phyloP scores from a whole-genome alignment of 2,329 filamentous ascomycete species.

The Fusarium udum region DNA sequence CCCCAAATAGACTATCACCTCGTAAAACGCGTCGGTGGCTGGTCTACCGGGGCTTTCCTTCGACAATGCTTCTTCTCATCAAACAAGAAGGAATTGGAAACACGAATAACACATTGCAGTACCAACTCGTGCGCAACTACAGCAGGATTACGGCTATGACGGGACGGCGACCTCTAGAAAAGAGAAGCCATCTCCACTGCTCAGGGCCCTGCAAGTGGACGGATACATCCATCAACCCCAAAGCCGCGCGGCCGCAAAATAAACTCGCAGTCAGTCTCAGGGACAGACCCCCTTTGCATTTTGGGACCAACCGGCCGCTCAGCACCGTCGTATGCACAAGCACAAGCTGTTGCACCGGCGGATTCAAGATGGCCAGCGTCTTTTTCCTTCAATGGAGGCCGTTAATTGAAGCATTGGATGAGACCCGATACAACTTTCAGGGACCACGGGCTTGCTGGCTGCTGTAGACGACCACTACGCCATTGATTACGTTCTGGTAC shows the following conservation, averaged over 20 bases:
- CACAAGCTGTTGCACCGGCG: conserved; percentile 14
- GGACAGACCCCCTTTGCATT: conserved; percentile 7
- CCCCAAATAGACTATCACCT: background rate
- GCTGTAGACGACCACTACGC: background rate
- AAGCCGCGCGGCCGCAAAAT: conserved; percentile 38
- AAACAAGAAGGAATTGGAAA: background rate
- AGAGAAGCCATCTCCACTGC: conserved; percentile 31
- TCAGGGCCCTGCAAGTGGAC: conserved; percentile 30
- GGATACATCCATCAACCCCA: conserved; percentile 21
- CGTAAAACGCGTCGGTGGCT: conserved; percentile 31
- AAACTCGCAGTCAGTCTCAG: conserved; percentile 36
- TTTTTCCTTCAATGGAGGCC: background rate
- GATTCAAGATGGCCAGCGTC: conserved; percentile 7
- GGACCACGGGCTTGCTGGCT: background rate
- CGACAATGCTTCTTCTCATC: background rate
- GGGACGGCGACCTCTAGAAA: conserved; percentile 30
- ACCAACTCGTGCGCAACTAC: conserved; percentile 16
- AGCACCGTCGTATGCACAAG: conserved; percentile 1
- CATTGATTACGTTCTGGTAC: background rate
- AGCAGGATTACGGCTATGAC: conserved; percentile 30
- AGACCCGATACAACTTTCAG: background rate
- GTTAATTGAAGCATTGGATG: background rate
- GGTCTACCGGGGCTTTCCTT: conserved; percentile 9
- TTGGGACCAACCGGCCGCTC: conserved; percentile 3
- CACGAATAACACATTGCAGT: conserved; percentile 23